Base-by-base conservation (phyloP, 2,329 filamentous ascomycete genomes). In the Botrytis deweyae region DNA sequence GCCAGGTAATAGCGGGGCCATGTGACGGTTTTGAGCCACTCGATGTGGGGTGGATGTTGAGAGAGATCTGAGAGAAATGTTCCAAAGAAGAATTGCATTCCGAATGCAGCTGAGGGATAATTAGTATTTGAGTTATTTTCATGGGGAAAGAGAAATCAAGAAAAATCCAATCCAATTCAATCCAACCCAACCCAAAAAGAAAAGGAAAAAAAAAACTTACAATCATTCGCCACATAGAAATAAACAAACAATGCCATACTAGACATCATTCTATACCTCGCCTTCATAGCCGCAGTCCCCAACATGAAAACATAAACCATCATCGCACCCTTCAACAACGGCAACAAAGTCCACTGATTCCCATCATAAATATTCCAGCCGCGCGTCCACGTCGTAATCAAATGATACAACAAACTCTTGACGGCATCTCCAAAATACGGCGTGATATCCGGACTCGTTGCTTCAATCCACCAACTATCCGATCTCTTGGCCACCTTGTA, bases 21-120 rank as follows among this genome's bases (percentile, higher is more conserved):
- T 44, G 84, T 84, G 44, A 83, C 83, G 65, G 83, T 73, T 42
- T 76, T 77, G 16, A 86, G 83, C 76, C 85, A 87, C 33, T 87
- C 84, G 68, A 83, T 84, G 76, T 86, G 85, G 1, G 84, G 81
- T 61, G 84, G 83, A 76, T 85, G 82, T 79, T 88, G 86, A 75
- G 88, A 86, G 55, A 90, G 78, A 77, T 91, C 89, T 46, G 88
- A 87, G 44, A 91, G 83, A 78, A 91, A 87, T 78, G 88, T 88
- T 75, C 89, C 89, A 74, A 87, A 87, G 81, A 89, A 88, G 79
- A 90, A 87, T 80, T 89, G 89, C 81, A 88, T 86, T 67, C 87
- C 86, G 74, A 88, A 88, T 52, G 82, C 82, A 44, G 83, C 84
- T 85, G 63, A 58, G 46, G 4, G 10, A 29, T 20, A 22, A 25